Evolutionary conservation across 176 grass and related monocot species (phyloP), one percentile per base, ranked within the genome.

Genomic region (Avena eriantha): DNA sequence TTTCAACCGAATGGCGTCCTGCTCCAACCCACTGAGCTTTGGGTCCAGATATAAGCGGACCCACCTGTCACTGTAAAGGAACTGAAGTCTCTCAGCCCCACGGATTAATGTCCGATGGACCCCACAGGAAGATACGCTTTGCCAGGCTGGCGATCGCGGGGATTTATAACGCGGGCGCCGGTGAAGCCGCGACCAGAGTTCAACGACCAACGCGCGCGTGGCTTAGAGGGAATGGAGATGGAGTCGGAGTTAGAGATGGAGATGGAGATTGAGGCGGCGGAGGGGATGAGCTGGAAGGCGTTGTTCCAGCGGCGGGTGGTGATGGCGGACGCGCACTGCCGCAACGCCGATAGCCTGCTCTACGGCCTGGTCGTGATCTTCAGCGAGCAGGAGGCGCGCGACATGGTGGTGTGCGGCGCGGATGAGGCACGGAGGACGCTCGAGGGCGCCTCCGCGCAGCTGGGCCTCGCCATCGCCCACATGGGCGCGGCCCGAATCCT

Each of bases 401-500:
- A 47, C 46, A 29, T 3, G 46, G 33, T 26, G 4, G 17, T 31
- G 26, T 35, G 3, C 51, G 7, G 7, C 29, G 53, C 21, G 71
- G 73, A 83, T 39, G 80, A 45, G 51, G 15, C 58, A 26, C 86
- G 18, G 46, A 71, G 47, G 47, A 10, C 7, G 60, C 80, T 88
- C 34, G 86, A 69, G 72, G 8, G 0, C 12, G 86, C 61, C 23
- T 31, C 72, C 18, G 34, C 56, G 87, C 39, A 79, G 74, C 41
- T 88, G 64, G 87, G 54, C 15, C 81, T 88, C 75, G 87, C 65
- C 54, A 2, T 88, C 43, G 75, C 81, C 43, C 71, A 58, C 81
- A 88, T 88, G 51, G 87, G 65, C 81, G 74, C 87, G 15, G 80
- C 86, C 12, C 61, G 60, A 23, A 49, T 72, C 81, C 65, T 88